Base-by-base conservation (phyloP, 108 stramenopile species). In the Fistulifera solaris region DNA sequence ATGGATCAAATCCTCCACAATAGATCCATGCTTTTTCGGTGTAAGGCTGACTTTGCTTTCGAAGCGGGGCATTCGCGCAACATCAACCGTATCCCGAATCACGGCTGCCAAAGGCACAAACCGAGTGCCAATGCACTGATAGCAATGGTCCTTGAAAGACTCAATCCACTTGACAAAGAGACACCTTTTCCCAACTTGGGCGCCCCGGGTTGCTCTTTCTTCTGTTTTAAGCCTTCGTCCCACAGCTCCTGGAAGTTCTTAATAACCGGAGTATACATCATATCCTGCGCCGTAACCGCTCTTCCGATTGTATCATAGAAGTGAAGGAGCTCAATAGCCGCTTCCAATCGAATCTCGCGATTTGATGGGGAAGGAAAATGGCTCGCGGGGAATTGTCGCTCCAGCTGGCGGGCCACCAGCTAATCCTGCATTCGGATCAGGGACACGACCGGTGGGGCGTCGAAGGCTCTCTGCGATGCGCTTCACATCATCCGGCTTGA, bases 1-100 rank as follows among this genome's bases (percentile, higher is more conserved):
- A 41, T 44, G 48, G 27, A 68, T 68, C 25, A 68, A 15, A n/a
- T 68, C 55, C 0, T 18, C 38, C 41, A 56, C 48, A 19, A 68
- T 55, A 0, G 61, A 62, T 0, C 67, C 67, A 38, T n/a, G 1
- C 0, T 24, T 39, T 13, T n/a, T 6, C 63, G n/a, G 27, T 11
- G 38, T 48, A 38, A 1, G 55, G 55, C 39, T 39, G 26, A 39
- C 18, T n/a, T 7, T 24, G 7, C 0, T 6, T 13, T 19, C 31
- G 8, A 8, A 3, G 6, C 31, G 6, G 31, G 31, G 31, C 31
- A 35, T 35, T 35, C 31, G 31, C 3, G 31, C 6, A 6, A 35
- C 31, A 6, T 35, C 31, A 3, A 35, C 8, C 3, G 8, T 1
- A 46, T 28, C 5, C 0, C 43, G 3, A 40, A 40, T 19, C 21